These are phyloP conservation scores for Emergomyces orientalis DNA, from an alignment of 2,329 filamentous ascomycete genomes.

Conservation along the genomic window DNA sequence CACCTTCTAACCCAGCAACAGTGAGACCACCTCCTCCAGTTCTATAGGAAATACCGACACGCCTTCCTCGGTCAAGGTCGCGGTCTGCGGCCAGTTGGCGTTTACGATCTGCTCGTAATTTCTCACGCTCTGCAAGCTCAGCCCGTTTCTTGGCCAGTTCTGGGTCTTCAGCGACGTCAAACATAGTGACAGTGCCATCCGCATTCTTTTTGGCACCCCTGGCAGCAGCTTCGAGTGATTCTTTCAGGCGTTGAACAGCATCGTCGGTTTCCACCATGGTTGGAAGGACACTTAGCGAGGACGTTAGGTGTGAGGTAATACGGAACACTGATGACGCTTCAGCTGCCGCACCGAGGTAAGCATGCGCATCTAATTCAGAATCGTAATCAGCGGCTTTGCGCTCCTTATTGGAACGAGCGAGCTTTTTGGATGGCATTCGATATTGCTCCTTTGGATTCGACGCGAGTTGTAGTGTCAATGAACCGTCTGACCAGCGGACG, in stretches of 20 bases:
- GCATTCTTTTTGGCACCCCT: constrained; percentile 43
- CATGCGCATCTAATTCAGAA: constrained; percentile 50
- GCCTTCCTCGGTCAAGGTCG: constrained; percentile 46
- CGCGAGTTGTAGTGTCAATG: constrained; percentile 55
- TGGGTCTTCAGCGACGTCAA: constrained; percentile 53
- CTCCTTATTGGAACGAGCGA: constrained; percentile 48
- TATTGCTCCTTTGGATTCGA: constrained; percentile 53
- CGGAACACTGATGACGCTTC: constrained; percentile 50
- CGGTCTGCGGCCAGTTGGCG: constrained; percentile 48
- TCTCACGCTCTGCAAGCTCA: constrained; percentile 51
- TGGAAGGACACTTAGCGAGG: constrained; percentile 49
- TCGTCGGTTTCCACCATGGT: constrained; percentile 49
- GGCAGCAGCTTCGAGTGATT: constrained; percentile 48
- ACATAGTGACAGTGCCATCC: constrained; percentile 46
- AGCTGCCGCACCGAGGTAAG: constrained; percentile 53
- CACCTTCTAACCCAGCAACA: constrained; percentile 50
- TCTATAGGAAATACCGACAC: constrained; percentile 36
- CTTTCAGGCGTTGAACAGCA: constrained; percentile 53
- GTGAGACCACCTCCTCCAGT: constrained; percentile 44
- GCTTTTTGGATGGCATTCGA: constrained; percentile 48
- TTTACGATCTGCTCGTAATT: constrained; percentile 45
- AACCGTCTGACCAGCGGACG: constrained; percentile 59
- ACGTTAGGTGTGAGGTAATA: constrained; percentile 54
- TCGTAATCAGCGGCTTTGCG: constrained; percentile 44
- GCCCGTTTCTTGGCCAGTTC: constrained; percentile 52